These are phyloP conservation scores for Naematelia encephala DNA, from an alignment of 768 basidiomycete species.

Conservation along the genomic window DNA sequence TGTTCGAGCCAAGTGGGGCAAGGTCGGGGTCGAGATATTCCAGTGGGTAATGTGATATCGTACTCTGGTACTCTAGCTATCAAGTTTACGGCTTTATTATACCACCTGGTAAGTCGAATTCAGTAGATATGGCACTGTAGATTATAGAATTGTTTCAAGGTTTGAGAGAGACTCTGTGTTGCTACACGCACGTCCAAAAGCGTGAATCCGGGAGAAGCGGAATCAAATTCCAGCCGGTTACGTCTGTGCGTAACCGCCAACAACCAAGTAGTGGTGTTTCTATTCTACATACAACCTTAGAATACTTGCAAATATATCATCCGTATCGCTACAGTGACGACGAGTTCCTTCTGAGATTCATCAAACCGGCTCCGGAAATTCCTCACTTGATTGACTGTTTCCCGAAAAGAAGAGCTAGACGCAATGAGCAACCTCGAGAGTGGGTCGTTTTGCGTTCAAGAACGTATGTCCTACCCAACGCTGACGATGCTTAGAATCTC, in stretches of 20 bases:
- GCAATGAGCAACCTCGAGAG: slow-evolving; percentile 69
- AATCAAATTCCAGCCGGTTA: background rate
- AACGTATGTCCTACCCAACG: background rate
- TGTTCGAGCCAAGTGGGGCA: too few species aligned
- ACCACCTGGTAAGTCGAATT: background rate
- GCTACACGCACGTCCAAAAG: background rate
- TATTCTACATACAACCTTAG: background rate
- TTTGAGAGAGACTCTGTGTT: background rate
- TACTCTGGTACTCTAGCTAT: too few species aligned
- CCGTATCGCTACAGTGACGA: too few species aligned
- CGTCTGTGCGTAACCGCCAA: background rate
- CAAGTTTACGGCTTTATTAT: too few species aligned
- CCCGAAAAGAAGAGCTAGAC: too few species aligned
- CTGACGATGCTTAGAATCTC: slow-evolving; percentile 65
- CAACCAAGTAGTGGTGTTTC: background rate
- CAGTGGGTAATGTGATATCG: too few species aligned
- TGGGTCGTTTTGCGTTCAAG: slow-evolving; percentile 55
- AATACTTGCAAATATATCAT: too few species aligned
- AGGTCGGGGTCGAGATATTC: too few species aligned
- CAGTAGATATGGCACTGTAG: background rate
- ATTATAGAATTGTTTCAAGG: too few species aligned
- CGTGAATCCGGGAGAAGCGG: background rate
- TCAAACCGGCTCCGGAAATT: too few species aligned
- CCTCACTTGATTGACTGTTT: too few species aligned
- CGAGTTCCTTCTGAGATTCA: too few species aligned